A percentile compares a stretch with the other conserved stretches of the same genome.
Evolutionary conservation across 768 basidiomycete species (phyloP).

Genomic region (Pleurotus pulmonarius): DNA sequence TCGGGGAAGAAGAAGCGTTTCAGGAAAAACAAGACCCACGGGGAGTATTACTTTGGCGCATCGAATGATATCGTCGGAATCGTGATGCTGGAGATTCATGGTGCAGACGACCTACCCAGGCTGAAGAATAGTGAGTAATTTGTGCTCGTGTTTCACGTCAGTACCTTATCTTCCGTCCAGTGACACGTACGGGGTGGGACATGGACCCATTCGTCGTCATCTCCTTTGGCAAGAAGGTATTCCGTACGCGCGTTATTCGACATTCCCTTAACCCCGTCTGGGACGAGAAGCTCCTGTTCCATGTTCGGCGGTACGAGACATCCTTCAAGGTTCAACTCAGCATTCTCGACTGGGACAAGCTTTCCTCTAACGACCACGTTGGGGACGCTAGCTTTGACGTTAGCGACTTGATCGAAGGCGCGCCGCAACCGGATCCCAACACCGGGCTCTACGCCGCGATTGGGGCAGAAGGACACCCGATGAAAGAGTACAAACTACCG

Average conservation of each 20-base stretch:
- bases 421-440: slow-evolving; percentile 59
- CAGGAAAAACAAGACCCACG: slow-evolving; percentile 11
- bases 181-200: slow-evolving; percentile 66
- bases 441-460: slow-evolving; percentile 53
- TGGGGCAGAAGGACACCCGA: slow-evolving; percentile 54
- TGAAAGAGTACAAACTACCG: slow-evolving; percentile 71
- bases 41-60: slow-evolving; percentile 51
- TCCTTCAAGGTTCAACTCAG: slow-evolving; percentile 25
- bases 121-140: slow-evolving; percentile 74
- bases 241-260: slow-evolving; percentile 85
- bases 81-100: slow-evolving; percentile 88
- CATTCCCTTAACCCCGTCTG: slow-evolving; percentile 82
- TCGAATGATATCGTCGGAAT: slow-evolving; percentile 88
- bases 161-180: not conserved
- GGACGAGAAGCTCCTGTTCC: slow-evolving; percentile 96
- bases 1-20: slow-evolving; percentile 9
- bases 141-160: no score
- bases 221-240: slow-evolving; percentile 96
- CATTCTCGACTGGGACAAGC: slow-evolving; percentile 96
- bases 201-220: slow-evolving; percentile 98
- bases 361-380: slow-evolving; percentile 83
- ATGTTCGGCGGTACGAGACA: slow-evolving; percentile 85
- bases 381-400: slow-evolving; percentile 77
- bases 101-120: slow-evolving; percentile 80
- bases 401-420: slow-evolving; percentile 60